A percentile compares a stretch with the other conserved stretches of the same genome.
phyloP scores from a whole-genome alignment of 129 eudicot genomes.

The Centrapalus pauciflorus region DNA sequence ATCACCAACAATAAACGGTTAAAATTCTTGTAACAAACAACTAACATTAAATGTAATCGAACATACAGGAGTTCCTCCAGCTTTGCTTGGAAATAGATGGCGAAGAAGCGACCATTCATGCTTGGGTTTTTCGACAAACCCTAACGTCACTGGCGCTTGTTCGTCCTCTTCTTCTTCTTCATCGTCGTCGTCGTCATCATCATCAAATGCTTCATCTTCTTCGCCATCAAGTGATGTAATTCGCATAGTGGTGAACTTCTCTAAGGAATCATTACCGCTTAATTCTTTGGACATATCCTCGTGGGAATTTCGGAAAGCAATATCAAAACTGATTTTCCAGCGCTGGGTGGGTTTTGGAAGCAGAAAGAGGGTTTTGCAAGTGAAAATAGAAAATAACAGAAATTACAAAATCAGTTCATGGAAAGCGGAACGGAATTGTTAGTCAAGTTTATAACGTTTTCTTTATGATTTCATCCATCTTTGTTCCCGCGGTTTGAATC shows the following conservation, averaged over 20 bases:
- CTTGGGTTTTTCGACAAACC: constrained; percentile 60
- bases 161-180: constrained; percentile 52
- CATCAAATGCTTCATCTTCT: constrained; percentile 37
- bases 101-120: constrained; percentile 65
- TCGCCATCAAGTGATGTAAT: constrained; percentile 51
- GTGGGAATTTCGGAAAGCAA: neutral
- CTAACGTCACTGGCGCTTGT: constrained; percentile 39
- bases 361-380: constrained; percentile 32
- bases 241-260: constrained; percentile 35
- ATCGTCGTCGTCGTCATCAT: constrained; percentile 33
- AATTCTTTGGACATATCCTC: constrained; percentile 28
- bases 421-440: too few relatives aligned
- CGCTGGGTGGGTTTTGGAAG: constrained; percentile 3
- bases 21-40: neutral
- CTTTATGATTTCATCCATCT: too few relatives aligned
- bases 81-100: constrained; percentile 82
- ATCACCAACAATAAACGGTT: constrained; percentile 17
- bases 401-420: neutral
- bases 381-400: neutral
- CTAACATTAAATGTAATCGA: neutral
- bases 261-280: constrained; percentile 24
- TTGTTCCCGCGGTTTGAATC: too few relatives aligned
- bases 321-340: neutral
- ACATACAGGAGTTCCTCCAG: constrained; percentile 84
- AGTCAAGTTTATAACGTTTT: too few relatives aligned